Evolutionary conservation across 2,329 filamentous ascomycete genomes (phyloP).

Genomic region (Aspergillus carbonarius): DNA sequence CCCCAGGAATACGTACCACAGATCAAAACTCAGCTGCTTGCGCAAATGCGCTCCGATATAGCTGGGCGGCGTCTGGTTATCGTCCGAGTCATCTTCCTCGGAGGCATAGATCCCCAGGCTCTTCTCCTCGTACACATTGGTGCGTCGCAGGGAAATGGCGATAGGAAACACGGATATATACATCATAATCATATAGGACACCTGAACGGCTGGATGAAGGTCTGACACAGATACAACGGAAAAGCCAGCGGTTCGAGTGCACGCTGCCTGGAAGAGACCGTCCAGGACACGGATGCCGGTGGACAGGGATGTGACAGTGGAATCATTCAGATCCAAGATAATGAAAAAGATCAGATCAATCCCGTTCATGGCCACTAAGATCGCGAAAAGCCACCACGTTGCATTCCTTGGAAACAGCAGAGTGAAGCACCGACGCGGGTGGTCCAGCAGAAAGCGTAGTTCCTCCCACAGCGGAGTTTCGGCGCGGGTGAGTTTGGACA

Average conservation of each 20-base stretch:
- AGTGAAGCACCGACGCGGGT: slow-evolving; percentile 94
- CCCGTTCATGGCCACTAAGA: slow-evolving; percentile 77
- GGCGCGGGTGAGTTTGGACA: slow-evolving; percentile 64
- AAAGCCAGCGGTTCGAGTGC: slow-evolving; percentile 88
- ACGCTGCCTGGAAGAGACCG: slow-evolving; percentile 84
- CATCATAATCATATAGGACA: slow-evolving; percentile 99
- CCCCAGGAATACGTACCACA: slow-evolving; percentile 95
- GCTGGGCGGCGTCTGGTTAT: slow-evolving; percentile 63
- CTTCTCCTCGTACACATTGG: slow-evolving; percentile 91
- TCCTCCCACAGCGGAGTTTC: slow-evolving; percentile 82
- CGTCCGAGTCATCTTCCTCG: slow-evolving; percentile 51
- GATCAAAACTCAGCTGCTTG: slow-evolving; percentile 89
- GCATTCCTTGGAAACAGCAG: slow-evolving; percentile 85
- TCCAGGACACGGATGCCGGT: slow-evolving; percentile 75
- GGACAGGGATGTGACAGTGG: slow-evolving; percentile 66
- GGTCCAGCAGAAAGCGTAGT: slow-evolving; percentile 84
- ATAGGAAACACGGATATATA: slow-evolving; percentile 97
- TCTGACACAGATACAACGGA: slow-evolving; percentile 71
- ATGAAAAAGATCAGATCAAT: slow-evolving; percentile 89
- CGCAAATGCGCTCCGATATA: slow-evolving; percentile 92
- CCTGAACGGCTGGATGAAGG: slow-evolving; percentile 85
- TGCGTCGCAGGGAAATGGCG: slow-evolving; percentile 86
- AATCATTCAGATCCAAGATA: slow-evolving; percentile 79
- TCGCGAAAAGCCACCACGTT: slow-evolving; percentile 94
- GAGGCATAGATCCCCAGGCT: slow-evolving; percentile 70